Percentiles rank a stretch among this genome's conserved stretches.
Conservation (phyloP, 129 eudicot species). For the Gnaphalium uliginosum region DNA sequence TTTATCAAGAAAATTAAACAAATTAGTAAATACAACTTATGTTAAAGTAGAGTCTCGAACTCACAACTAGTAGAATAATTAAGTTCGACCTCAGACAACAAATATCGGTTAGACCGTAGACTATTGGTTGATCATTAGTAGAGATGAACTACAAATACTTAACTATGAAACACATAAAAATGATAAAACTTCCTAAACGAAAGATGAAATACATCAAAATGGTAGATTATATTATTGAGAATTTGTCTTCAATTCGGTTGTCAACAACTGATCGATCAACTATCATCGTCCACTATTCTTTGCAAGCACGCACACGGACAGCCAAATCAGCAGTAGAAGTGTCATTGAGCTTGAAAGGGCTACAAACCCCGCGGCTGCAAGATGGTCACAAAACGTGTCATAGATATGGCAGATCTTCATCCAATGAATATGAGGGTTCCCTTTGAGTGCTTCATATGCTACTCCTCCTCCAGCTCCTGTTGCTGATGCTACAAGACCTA, state of each 20-base stretch:
- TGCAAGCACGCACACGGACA: neutral
- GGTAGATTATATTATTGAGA: neutral
- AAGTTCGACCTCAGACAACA: too few relatives aligned
- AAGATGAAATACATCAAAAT: neutral
- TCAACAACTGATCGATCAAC: constrained; percentile 9
- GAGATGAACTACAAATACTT: too few relatives aligned
- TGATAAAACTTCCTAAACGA: neutral
- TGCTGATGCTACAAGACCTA: constrained; percentile 57
- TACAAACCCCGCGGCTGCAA: neutral
- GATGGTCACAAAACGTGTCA: neutral
- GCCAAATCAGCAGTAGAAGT: neutral
- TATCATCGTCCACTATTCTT: constrained; percentile 28
- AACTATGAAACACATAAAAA: too few relatives aligned
- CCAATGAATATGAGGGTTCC: neutral
- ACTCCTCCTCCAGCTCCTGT: neutral
- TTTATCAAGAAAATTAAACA: too few relatives aligned
- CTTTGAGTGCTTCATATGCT: neutral
- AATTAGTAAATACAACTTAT: too few relatives aligned
- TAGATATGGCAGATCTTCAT: neutral
- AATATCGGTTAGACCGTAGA: too few relatives aligned
- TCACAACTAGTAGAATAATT: too few relatives aligned
- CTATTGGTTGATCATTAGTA: too few relatives aligned
- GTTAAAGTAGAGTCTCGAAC: too few relatives aligned
- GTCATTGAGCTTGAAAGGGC: constrained; percentile 48
- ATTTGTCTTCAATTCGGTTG: neutral